Conservation (phyloP, 805 yeast genomes). For the Clavispora santaluciae region DNA sequence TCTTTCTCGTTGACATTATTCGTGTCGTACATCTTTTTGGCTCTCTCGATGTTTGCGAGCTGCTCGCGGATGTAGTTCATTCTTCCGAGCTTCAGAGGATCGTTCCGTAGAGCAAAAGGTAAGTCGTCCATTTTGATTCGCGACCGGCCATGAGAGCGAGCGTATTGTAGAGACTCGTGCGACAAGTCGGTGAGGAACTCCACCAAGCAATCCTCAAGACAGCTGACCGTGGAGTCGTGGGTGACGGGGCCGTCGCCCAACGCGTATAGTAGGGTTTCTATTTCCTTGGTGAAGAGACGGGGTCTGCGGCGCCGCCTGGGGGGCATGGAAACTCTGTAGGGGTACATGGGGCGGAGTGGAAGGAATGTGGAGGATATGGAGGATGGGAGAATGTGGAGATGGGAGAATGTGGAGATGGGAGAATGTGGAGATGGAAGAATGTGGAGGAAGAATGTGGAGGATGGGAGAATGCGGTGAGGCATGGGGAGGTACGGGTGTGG, state of each 20-base stretch:
- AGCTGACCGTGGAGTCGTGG: constrained; percentile 32
- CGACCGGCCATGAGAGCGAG: constrained; percentile 34
- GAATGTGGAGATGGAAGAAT: too few species aligned
- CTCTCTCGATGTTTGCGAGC: constrained; percentile 32
- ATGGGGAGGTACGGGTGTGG: too few species aligned
- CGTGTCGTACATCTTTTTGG: constrained; percentile 39
- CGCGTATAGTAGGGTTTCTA: constrained; percentile 37
- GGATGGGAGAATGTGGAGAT: constrained; percentile 1
- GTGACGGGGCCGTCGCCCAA: constrained; percentile 40
- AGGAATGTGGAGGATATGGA: neutral
- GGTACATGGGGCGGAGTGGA: neutral
- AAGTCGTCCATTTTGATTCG: constrained; percentile 40
- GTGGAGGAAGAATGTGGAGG: too few species aligned
- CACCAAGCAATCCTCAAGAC: constrained; percentile 35
- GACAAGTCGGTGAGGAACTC: constrained; percentile 35
- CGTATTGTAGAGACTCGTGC: constrained; percentile 27
- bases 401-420: neutral
- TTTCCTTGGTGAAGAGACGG: constrained; percentile 36
- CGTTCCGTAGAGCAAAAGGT: constrained; percentile 37
- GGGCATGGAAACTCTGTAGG: constrained; percentile 2
- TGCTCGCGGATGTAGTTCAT: constrained; percentile 37
- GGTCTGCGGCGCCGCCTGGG: constrained; percentile 25
- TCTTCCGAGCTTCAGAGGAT: constrained; percentile 39
- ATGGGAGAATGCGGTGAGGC: too few species aligned
- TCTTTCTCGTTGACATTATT: constrained; percentile 18